phyloP scores from a whole-genome alignment of 352 stramenopile species.

The Hyaloperonospora brassicae region DNA sequence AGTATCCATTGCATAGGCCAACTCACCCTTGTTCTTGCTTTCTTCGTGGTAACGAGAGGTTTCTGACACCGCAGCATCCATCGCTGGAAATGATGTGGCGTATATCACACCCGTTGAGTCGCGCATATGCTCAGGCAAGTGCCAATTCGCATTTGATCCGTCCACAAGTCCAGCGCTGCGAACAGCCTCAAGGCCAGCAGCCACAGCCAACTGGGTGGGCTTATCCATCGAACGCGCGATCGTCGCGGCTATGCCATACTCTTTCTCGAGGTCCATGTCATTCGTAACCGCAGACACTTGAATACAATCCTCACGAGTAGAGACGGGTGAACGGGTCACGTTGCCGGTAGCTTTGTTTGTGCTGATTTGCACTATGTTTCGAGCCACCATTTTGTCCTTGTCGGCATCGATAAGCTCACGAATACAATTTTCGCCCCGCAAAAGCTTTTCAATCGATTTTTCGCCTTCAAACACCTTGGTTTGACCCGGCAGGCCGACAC shows the following conservation, averaged over 20 bases:
- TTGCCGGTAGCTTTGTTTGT: conserved; percentile 40
- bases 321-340: conserved; percentile 40
- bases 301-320: conserved; percentile 51
- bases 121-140: conserved; percentile 76
- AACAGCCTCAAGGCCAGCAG: conserved; percentile 91
- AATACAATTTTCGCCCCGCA: conserved; percentile 90
- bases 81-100: conserved; percentile 91
- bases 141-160: conserved; percentile 56
- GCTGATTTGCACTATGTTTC: conserved; percentile 88
- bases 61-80: conserved; percentile 90
- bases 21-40: conserved; percentile 7
- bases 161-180: conserved; percentile 85
- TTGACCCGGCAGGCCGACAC: conserved; percentile 83
- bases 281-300: conserved; percentile 86
- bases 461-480: conserved; percentile 53
- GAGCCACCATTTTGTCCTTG: conserved; percentile 85
- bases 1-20: conserved; percentile 89
- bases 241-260: conserved; percentile 83
- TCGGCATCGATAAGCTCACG: conserved; percentile 48
- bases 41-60: conserved; percentile 68
- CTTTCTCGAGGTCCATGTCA: conserved; percentile 52
- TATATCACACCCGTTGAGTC: conserved; percentile 92
- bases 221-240: conserved; percentile 93
- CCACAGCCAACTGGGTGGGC: conserved; percentile 90
- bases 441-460: conserved; percentile 81